Base-by-base conservation (phyloP, 2,329 filamentous ascomycete species). In the Salinomyces thailandicus region DNA sequence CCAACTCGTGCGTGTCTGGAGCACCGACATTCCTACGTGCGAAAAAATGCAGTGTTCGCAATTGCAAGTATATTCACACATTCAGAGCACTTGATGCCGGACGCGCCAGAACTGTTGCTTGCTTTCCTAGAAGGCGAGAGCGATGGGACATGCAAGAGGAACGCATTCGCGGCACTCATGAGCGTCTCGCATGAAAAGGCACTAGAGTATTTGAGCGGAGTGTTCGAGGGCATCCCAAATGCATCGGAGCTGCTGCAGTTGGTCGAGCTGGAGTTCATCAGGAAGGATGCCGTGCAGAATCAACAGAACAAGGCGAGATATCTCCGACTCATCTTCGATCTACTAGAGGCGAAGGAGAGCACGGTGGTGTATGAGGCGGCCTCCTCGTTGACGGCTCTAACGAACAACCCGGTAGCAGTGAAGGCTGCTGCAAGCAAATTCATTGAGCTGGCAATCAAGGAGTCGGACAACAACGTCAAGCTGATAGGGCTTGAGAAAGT, bases 391-490 rank as follows among this genome's bases (percentile, higher is more conserved):
- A 96, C 89, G 5, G 80, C 87, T 1, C 74, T 98, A 36, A 98
- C 91, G 14, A 93, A 77, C 62, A 98, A 98, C 64, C 89, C 91
- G 1, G 91, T 98, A 9, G 91, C 91, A 13, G 89, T 98, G 41
- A 98, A 96, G 66, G 91, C 91, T 17, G 91, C 91, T 7, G 91
- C 91, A 11, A 75, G 77, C 50, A 98, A 98, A 58, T 91, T 98
- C 59, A 94, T 96, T 46, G 91, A 98, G 62, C 71, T 98, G 6
- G 86, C 83, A 58, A 95, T 98, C 59, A 94, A 93, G 65, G 91
- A 96, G 63, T 81, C 91, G 1, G 91, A 98, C 61, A 98, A 98
- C 69, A 98, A 98, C 57, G 91, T 98, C 46, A 98, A 98, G 67
- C 78, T 98, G 31, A 98, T 98, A 50, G 91, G 98, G 14, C 72